These are phyloP conservation scores for Globisporangium uncinulatum DNA, from an alignment of 352 stramenopile genomes.

Conservation along the genomic window DNA sequence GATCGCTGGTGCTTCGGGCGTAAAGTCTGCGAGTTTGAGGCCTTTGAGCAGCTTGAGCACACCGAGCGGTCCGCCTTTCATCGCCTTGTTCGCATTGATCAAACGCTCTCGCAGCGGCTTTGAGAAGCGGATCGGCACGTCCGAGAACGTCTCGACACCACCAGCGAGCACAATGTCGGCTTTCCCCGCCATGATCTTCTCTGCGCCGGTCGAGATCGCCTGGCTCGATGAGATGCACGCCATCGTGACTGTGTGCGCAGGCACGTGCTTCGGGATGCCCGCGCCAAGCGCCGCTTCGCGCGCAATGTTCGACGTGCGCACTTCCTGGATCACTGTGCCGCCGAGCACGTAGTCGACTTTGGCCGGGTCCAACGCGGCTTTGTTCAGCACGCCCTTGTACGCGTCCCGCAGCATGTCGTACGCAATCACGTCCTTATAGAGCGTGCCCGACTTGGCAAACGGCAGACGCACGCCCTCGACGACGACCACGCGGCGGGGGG, in stretches of 20 bases:
- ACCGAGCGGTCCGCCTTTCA: constrained; percentile 92
- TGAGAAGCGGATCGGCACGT: constrained; percentile 96
- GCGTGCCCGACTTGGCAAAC: constrained; percentile 93
- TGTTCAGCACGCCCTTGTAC: constrained; percentile 94
- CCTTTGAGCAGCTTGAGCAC: constrained; percentile 92
- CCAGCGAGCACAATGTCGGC: constrained; percentile 95
- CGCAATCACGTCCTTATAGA: constrained; percentile 96
- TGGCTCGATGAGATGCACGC: constrained; percentile 97
- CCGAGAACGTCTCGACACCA: constrained; percentile 96
- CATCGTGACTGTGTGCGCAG: constrained; percentile 94
- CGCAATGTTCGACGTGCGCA: constrained; percentile 97
- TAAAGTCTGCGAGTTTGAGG: constrained; percentile 89
- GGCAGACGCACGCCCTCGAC: constrained; percentile 93
- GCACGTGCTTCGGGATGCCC: constrained; percentile 91
- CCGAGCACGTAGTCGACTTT: constrained; percentile 96
- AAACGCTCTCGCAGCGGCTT: constrained; percentile 80
- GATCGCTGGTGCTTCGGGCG: constrained; percentile 95
- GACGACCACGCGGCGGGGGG: constrained; percentile 83
- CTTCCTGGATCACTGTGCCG: constrained; percentile 97
- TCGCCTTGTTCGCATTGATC: constrained; percentile 87
- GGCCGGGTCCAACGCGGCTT: constrained; percentile 93
- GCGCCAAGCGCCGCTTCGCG: constrained; percentile 94
- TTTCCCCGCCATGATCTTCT: constrained; percentile 95
- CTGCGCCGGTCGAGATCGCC: constrained; percentile 89
- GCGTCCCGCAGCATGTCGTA: constrained; percentile 97